phyloP scores from a whole-genome alignment of 2,329 filamentous ascomycete species.

The Fusarium haematococcum region DNA sequence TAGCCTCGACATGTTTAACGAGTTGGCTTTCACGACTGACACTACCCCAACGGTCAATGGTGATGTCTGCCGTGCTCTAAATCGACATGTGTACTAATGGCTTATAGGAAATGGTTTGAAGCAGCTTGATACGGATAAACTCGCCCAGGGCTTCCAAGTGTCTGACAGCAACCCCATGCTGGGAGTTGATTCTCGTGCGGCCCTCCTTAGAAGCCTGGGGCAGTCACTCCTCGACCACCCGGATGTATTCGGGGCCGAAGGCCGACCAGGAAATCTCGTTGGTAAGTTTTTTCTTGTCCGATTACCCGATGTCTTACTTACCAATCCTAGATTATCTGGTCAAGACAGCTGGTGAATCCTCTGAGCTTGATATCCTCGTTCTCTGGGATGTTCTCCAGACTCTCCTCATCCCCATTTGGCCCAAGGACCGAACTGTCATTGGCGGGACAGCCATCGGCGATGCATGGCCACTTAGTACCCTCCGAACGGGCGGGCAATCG shows the following conservation, averaged over 20 bases:
- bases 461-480: conserved; percentile 59
- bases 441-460: conserved; percentile 59
- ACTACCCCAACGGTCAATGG: conserved; percentile 50
- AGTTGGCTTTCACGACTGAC: conserved; percentile 51
- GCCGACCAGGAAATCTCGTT: conserved; percentile 61
- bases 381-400: conserved; percentile 59
- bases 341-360: conserved; percentile 39
- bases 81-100: not conserved
- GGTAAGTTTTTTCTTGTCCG: conserved; percentile 48
- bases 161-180: conserved; percentile 58
- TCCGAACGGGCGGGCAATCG: conserved; percentile 14
- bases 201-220: conserved; percentile 56
- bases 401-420: conserved; percentile 62
- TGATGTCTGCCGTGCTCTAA: conserved; percentile 19
- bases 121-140: conserved; percentile 47
- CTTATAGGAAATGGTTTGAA: conserved; percentile 49
- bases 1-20: conserved; percentile 61
- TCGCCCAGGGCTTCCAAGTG: conserved; percentile 58
- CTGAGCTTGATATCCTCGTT: conserved; percentile 51
- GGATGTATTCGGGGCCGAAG: conserved; percentile 55
- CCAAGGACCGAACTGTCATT: conserved; percentile 63
- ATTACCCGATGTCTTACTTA: not conserved
- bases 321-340: conserved; percentile 54
- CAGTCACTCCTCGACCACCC: conserved; percentile 52
- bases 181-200: conserved; percentile 56